Evolutionary conservation across 345 rosid species (phyloP).

Genomic region (Trapa bicornis): DNA sequence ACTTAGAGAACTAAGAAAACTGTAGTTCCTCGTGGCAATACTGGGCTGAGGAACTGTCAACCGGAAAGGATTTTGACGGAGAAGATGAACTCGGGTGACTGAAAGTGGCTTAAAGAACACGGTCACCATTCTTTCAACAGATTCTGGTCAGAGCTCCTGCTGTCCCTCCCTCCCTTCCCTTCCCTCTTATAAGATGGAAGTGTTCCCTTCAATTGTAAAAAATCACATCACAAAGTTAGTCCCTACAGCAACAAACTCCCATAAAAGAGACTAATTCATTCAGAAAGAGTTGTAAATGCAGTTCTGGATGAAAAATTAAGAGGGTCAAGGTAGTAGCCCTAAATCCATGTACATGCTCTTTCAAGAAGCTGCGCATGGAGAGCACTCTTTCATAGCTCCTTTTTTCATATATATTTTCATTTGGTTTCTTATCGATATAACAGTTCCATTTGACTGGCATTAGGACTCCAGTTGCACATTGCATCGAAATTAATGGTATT

Average conservation of each 20-base stretch:
- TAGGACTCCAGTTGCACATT: no score
- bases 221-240: not conserved
- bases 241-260: not conserved
- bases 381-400: no score
- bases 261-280: not conserved
- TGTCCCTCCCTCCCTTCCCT: not conserved
- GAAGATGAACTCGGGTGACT: slow-evolving; percentile 7
- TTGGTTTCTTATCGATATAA: no score
- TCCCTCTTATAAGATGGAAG: not conserved
- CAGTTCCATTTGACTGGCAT: no score
- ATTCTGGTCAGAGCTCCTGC: not conserved
- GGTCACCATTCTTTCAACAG: slow-evolving; percentile 10
- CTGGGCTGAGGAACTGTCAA: not conserved
- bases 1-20: not conserved
- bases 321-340: no score
- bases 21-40: not conserved
- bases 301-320: no score
- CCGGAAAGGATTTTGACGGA: slow-evolving; percentile 1
- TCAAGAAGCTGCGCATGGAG: no score
- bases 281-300: no score
- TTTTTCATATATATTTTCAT: no score
- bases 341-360: no score
- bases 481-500: no score
- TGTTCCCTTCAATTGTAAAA: not conserved
- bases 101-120: slow-evolving; percentile 11